Base-by-base conservation (phyloP, 345 rosid species). In the Corchorus capsularis region DNA sequence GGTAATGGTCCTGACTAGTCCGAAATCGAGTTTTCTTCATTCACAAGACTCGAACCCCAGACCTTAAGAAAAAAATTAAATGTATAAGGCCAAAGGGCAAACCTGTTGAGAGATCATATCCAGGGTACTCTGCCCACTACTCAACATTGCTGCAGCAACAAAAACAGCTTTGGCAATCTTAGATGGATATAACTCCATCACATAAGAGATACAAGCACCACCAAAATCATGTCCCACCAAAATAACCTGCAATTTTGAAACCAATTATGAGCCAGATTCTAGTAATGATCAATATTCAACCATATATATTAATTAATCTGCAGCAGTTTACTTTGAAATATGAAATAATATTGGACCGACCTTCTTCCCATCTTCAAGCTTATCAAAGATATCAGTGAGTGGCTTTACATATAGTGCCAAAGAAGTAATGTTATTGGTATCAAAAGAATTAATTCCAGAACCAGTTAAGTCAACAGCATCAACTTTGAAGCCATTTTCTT, bases 171-270 rank as follows among this genome's bases (percentile, higher is more conserved):
- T 95, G 1, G 93, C 86, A 69, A 90, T 78, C 83, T 83, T 93
- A 17, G 63, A 59, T 73, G 98, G 96, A 85, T 89, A 92, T 66
- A 87, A 75, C 85, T 95, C 99, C 98, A 93, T 92, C 22, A 88
- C 92, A 69, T 83, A 90, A 3, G 97, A 90, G 56, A 92, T 77
- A 74, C 99, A 92, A 43, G 94, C 88, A 75, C 99, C 99, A 56
- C 98, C 99, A 78, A 95, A 87, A 86, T 95, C 98, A 14, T 93
- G 99, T 43, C 99, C 98, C 4, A 89, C 97, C 92, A 95, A 83
- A 72, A 95, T 87, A 73, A 89, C 97, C 98, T 95, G 87, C 86
- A 80, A 22, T 63, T 49, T 27, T 50, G 27, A 82, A 54, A 41
- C 27, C n/a, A 4, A 41, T n/a, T n/a, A n/a, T 37, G 19, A 69